Evolutionary conservation across 2,329 filamentous ascomycete species (phyloP).

Genomic region (Dichotomopilus funicola): DNA sequence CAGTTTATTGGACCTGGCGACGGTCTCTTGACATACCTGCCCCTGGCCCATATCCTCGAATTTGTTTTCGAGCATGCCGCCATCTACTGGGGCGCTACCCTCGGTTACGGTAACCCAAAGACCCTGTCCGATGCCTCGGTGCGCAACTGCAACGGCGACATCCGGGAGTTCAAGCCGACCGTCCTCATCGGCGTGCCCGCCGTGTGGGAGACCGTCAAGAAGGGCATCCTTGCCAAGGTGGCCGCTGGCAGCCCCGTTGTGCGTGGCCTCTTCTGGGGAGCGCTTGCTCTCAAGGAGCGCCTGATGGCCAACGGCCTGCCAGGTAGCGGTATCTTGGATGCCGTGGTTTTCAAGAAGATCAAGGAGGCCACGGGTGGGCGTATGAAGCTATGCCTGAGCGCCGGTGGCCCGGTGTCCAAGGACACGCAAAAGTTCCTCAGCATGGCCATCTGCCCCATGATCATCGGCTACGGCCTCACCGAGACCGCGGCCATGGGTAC

Average conservation of each 20-base stretch:
- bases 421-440: slow-evolving; percentile 86
- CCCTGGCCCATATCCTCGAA: slow-evolving; percentile 82
- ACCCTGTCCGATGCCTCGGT: slow-evolving; percentile 78
- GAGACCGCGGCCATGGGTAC: slow-evolving; percentile 75
- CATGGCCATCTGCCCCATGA: slow-evolving; percentile 83
- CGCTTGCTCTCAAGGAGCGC: slow-evolving; percentile 46
- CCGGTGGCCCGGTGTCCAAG: slow-evolving; percentile 75
- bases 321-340: slow-evolving; percentile 64
- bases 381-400: slow-evolving; percentile 76
- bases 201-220: slow-evolving; percentile 88
- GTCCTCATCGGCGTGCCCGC: slow-evolving; percentile 82
- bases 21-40: slow-evolving; percentile 74
- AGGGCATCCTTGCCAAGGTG: slow-evolving; percentile 75
- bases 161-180: slow-evolving; percentile 75
- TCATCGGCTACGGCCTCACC: slow-evolving; percentile 80
- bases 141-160: slow-evolving; percentile 81
- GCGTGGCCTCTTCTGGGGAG: slow-evolving; percentile 67
- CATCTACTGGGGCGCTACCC: slow-evolving; percentile 77
- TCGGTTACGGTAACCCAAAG: slow-evolving; percentile 84
- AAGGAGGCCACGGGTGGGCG: slow-evolving; percentile 82
- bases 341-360: slow-evolving; percentile 82
- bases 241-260: slow-evolving; percentile 60
- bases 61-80: slow-evolving; percentile 84
- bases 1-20: slow-evolving; percentile 73
- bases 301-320: slow-evolving; percentile 51